Evolutionary conservation across 495 filamentous ascomycete species (phyloP), one percentile per base, ranked within the genome.

Genomic region (Trichoderma parareesei): DNA sequence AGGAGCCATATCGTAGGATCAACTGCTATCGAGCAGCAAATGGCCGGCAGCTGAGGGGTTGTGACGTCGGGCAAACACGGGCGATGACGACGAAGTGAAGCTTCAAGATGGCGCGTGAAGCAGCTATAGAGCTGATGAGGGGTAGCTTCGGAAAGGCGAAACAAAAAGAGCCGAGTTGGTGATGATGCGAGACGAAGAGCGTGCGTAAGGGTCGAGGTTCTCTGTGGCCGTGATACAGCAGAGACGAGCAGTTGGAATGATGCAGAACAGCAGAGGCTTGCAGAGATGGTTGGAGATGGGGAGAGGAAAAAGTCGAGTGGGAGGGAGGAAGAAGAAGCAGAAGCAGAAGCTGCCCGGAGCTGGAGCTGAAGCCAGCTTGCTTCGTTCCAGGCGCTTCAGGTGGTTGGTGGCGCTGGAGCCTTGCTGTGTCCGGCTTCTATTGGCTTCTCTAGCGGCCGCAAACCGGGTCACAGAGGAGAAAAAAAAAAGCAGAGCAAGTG

Each of bases 1-100:
- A 77, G 90, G 88, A 57, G 53, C 53, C 53, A 57, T 57, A 18
- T 8, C 37, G 53, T 37, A 13, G 53, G 5, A 37, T 57, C 14
- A 37, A 33, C 27, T 57, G 53, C 53, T 37, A 27, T 57, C 53
- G 48, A 18, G 20, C 18, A 55, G 48, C 48, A 5, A 18, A 55
- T 10, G 5, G 18, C 18, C 10, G 53, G 27, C 53, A 33, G 53
- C 53, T 57, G 53, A 57, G 53, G 53, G 53, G 53, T 57, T 27
- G 53, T 57, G 53, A 57, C 53, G 53, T 57, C 37, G 37, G 53
- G 53, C 53, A 57, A n/a, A 37, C 35, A 27, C 27, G 27, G 9
- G 18, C 9, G 33, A 57, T 57, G 53, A 57, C 53, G 53, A 57
- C 37, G 53, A 57, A 57, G 53, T 57, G 53, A 57, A 57, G 53